Conservation (phyloP, 768 basidiomycete species). For the Boletus patriciae region DNA sequence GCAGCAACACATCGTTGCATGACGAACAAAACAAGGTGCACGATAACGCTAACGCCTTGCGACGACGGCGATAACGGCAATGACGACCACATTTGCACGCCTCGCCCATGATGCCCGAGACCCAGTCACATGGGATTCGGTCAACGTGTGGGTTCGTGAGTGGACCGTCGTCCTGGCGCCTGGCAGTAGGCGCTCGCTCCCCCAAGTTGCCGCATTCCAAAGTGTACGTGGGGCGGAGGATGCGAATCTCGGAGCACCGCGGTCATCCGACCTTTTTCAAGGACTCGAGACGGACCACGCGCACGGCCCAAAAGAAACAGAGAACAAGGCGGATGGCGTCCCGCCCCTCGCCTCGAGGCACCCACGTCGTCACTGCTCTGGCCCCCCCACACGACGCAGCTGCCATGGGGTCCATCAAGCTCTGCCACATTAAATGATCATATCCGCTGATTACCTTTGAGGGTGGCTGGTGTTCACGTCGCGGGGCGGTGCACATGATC, state of each 20-base stretch:
- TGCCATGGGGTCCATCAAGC: not conserved
- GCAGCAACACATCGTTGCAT: not conserved
- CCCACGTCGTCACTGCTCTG: slow-evolving; percentile 1
- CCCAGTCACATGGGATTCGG: slow-evolving; percentile 10
- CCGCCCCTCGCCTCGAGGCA: slow-evolving; percentile 15
- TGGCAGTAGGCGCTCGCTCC: too few relatives aligned
- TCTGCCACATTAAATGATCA: slow-evolving; percentile 15
- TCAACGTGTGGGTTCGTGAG: not conserved
- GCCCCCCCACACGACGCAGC: not conserved
- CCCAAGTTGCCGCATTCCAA: not conserved
- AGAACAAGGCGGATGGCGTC: not conserved
- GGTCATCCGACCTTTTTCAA: slow-evolving; percentile 3
- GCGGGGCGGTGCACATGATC: slow-evolving; percentile 2
- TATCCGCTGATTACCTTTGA: slow-evolving; percentile 19
- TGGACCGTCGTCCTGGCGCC: not conserved
- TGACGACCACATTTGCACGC: not conserved
- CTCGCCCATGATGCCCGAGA: not conserved
- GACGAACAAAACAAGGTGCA: not conserved
- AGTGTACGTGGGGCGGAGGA: not conserved
- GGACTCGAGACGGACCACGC: not conserved
- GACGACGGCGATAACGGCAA: not conserved
- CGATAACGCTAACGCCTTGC: not conserved
- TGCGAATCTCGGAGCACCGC: slow-evolving; percentile 10
- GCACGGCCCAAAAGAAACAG: not conserved
- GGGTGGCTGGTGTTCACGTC: not conserved